Conservation (phyloP, 176 grass and related monocot genomes). For the Chrysopogon serrulatus region DNA sequence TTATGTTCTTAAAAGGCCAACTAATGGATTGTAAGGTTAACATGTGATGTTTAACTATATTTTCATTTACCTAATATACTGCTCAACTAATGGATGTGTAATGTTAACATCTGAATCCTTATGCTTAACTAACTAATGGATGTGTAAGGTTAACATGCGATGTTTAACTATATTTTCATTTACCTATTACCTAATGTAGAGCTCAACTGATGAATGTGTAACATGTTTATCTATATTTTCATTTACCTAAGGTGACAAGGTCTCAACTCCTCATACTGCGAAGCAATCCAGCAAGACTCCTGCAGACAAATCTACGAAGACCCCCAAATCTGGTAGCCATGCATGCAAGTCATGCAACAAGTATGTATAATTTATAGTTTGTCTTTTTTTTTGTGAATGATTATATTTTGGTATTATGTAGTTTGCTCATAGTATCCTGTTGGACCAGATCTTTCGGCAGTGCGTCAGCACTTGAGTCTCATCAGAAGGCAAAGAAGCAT, state of each 20-base stretch:
- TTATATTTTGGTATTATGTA: not conserved
- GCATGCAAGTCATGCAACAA: constrained; percentile 77
- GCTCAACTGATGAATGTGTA: not conserved
- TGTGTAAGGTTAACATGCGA: not conserved
- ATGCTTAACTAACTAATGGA: not conserved
- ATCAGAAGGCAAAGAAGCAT: constrained; percentile 32
- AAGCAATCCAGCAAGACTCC: constrained; percentile 33
- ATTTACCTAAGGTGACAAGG: constrained; percentile 46
- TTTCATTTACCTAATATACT: not conserved
- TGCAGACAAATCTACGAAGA: constrained; percentile 20
- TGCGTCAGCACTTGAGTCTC: not conserved
- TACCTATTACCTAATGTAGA: not conserved
- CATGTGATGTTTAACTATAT: not conserved
- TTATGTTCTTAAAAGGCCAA: not conserved
- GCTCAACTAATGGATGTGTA: not conserved
- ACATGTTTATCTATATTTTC: too few species aligned
- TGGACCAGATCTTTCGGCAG: constrained; percentile 33
- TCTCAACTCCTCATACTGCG: constrained; percentile 61
- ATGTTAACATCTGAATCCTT: not conserved
- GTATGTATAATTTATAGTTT: constrained; percentile 10
- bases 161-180: not conserved
- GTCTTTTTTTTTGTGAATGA: not conserved
- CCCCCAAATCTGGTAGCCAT: constrained; percentile 54
- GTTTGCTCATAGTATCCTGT: not conserved
- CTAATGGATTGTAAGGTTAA: not conserved